A percentile compares a stretch with the other conserved stretches of the same genome.
Evolutionary conservation across 2,329 filamentous ascomycete genomes (phyloP).

Genomic region (Aureobasidium sp.): DNA sequence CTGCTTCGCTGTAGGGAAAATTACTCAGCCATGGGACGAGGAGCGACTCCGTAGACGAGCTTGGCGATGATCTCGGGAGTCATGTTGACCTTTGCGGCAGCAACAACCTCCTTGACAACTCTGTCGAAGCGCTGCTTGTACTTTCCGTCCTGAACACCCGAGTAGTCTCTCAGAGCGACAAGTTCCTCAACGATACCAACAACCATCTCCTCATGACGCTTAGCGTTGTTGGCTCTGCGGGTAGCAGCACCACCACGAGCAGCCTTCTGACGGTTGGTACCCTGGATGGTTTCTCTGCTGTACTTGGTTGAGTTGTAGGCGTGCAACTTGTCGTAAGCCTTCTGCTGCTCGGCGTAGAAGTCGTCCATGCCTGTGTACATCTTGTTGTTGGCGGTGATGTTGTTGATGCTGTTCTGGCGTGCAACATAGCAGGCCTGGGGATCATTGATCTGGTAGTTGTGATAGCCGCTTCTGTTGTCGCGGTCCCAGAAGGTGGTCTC

Average conservation of each 20-base stretch:
- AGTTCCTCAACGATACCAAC: neutral
- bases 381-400: neutral
- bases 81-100: neutral
- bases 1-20: no score
- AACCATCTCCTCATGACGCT: neutral
- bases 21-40: neutral
- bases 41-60: neutral
- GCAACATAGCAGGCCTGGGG: neutral
- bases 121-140: neutral
- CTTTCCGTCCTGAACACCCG: neutral
- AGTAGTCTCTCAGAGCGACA: neutral
- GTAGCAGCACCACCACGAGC: neutral
- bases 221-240: neutral
- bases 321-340: neutral
- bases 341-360: neutral
- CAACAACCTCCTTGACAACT: neutral
- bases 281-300: neutral
- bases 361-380: neutral
- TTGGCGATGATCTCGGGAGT: neutral
- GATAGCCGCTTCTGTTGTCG: neutral
- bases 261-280: neutral
- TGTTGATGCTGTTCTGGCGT: neutral
- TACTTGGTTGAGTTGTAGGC: neutral
- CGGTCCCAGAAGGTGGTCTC: conserved; percentile 1
- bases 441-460: neutral